A percentile compares a stretch with the other conserved stretches of the same genome.
Evolutionary conservation across 495 filamentous ascomycete genomes (phyloP).

Genomic region (Clavariopsis aquatica): DNA sequence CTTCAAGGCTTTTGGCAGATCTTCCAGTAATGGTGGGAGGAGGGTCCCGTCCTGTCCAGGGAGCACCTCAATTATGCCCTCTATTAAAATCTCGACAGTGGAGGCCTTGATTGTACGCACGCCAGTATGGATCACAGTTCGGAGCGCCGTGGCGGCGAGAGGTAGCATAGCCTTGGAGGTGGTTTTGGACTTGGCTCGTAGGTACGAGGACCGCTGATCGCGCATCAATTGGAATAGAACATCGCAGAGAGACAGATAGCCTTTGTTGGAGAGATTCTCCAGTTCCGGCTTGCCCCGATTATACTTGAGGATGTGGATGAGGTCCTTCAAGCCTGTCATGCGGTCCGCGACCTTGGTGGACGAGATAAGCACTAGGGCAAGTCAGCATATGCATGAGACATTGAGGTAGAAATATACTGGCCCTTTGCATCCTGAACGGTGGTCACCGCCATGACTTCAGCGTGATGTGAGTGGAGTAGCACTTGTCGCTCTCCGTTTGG

Average conservation of each 20-base stretch:
- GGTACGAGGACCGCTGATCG: slow-evolving; percentile 65
- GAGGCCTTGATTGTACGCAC: slow-evolving; percentile 68
- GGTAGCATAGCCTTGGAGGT: slow-evolving; percentile 56
- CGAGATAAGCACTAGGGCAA: slow-evolving; percentile 29
- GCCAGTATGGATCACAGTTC: slow-evolving; percentile 67
- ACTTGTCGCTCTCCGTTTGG: neutral
- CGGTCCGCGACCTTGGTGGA: slow-evolving; percentile 36
- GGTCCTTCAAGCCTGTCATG: slow-evolving; percentile 49
- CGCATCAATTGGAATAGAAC: slow-evolving; percentile 70
- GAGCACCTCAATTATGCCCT: slow-evolving; percentile 78
- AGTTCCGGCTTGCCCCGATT: slow-evolving; percentile 59
- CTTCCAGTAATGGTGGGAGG: slow-evolving; percentile 68
- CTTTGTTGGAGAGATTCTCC: slow-evolving; percentile 65
- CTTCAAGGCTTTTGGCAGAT: slow-evolving; percentile 76
- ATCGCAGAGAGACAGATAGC: slow-evolving; percentile 79
- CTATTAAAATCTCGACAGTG: slow-evolving; percentile 72
- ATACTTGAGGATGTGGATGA: slow-evolving; percentile 64
- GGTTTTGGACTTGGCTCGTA: slow-evolving; percentile 54
- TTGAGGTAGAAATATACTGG: slow-evolving; percentile 1
- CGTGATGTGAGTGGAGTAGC: neutral
- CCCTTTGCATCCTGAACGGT: slow-evolving; percentile 34
- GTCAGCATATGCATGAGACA: slow-evolving; percentile 4
- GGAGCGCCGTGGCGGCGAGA: slow-evolving; percentile 69
- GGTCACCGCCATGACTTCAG: slow-evolving; percentile 14
- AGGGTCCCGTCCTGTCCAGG: slow-evolving; percentile 62